These are phyloP conservation scores for Fraxinus platypoda DNA, from an alignment of 305 asterid genomes.

Conservation along the genomic window DNA sequence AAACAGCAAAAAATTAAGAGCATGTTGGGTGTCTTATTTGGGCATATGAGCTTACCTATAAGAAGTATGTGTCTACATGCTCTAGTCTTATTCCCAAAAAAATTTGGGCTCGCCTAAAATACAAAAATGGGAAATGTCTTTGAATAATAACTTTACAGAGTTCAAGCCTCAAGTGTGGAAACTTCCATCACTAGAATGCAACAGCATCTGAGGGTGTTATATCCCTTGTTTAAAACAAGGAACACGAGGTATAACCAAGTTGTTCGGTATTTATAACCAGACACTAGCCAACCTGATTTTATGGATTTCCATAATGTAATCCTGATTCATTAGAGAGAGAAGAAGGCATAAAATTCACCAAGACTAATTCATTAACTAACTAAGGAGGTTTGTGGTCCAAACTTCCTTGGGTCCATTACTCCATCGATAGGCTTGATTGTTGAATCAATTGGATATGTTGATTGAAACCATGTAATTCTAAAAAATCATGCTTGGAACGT, in stretches of 20 bases:
- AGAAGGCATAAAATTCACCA: not conserved
- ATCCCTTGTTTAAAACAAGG: not conserved
- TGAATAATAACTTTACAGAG: not conserved
- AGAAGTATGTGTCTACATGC: not conserved
- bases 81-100: not conserved
- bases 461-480: not conserved
- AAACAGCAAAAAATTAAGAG: not conserved
- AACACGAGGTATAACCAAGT: not conserved
- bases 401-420: not conserved
- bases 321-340: not conserved
- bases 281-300: constrained; percentile 5
- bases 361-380: not conserved
- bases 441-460: not conserved
- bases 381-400: not conserved
- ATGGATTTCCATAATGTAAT: not conserved
- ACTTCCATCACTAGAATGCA: not conserved
- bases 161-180: not conserved
- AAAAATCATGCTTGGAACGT: not conserved
- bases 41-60: not conserved
- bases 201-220: not conserved
- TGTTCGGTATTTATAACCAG: not conserved
- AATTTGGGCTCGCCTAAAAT: not conserved
- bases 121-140: not conserved
- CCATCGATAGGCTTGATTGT: not conserved
- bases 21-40: not conserved